phyloP scores from a whole-genome alignment of 495 filamentous ascomycete genomes.

The Amorphotheca resinae region DNA sequence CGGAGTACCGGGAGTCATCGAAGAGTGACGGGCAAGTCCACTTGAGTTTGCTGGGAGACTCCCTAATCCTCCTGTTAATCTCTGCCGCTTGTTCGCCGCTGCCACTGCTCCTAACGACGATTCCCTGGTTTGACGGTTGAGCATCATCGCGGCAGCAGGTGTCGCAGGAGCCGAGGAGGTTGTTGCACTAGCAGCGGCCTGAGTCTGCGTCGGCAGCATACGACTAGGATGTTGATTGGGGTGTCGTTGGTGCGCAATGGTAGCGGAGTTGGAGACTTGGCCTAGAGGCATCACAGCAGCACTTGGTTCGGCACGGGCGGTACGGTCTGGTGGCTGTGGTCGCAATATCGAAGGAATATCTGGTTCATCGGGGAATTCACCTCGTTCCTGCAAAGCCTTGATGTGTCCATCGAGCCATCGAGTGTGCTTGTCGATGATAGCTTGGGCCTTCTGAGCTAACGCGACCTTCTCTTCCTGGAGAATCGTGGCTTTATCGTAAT shows the following conservation, averaged over 20 bases:
- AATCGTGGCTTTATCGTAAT: conserved; percentile 55
- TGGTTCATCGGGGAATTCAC: conserved; percentile 64
- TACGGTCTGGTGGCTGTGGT: conserved; percentile 30
- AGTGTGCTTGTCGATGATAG: conserved; percentile 77
- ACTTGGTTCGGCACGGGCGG: conserved; percentile 31
- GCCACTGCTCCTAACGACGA: conserved; percentile 60
- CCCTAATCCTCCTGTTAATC: conserved; percentile 51
- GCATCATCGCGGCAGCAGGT: conserved; percentile 47
- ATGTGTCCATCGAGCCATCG: conserved; percentile 79
- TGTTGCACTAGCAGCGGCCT: conserved; percentile 7
- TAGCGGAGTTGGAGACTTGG: conserved; percentile 28
- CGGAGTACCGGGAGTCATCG: conserved; percentile 75
- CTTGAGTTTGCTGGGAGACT: conserved; percentile 46
- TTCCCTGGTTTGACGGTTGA: conserved; percentile 56
- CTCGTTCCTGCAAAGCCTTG: conserved; percentile 67
- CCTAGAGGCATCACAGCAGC: conserved; percentile 35
- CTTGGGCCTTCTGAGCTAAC: conserved; percentile 63
- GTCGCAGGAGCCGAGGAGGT: conserved; percentile 45
- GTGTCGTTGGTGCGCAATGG: conserved; percentile 30
- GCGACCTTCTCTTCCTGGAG: conserved; percentile 81
- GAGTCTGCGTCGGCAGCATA: conserved; percentile 29
- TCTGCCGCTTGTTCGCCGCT: conserved; percentile 58
- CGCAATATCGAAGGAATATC: conserved; percentile 68
- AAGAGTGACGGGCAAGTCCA: conserved; percentile 63
- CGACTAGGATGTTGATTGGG: conserved; percentile 28